These are phyloP conservation scores for Bruguiera hainesii DNA, from an alignment of 441 rosid genomes.

Conservation along the genomic window DNA sequence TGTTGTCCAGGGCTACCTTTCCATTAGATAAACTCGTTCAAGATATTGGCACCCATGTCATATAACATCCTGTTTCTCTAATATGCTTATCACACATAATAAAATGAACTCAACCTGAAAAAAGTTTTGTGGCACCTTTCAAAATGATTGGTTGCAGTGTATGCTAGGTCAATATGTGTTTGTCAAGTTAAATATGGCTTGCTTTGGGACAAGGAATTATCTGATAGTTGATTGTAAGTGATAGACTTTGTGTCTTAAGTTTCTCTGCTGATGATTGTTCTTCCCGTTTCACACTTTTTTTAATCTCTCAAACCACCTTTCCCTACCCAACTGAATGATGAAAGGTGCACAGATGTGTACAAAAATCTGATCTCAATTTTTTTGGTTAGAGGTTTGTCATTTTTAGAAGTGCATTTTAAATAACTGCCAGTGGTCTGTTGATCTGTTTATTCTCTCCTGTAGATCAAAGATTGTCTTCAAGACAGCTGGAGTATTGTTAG, in stretches of 20 bases:
- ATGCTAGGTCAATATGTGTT: background rate
- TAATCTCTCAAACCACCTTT: too few relatives aligned
- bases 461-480: constrained; percentile 88
- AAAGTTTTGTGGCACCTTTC: too few relatives aligned
- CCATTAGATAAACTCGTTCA: too few relatives aligned
- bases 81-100: too few relatives aligned
- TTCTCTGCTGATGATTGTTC: background rate
- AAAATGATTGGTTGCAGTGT: too few relatives aligned
- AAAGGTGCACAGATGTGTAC: background rate
- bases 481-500: constrained; percentile 95
- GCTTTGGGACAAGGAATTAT: background rate
- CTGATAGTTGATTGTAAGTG: background rate
- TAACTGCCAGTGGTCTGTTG: background rate
- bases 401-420: background rate
- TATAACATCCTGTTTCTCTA: too few relatives aligned
- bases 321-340: background rate
- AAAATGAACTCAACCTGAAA: too few relatives aligned
- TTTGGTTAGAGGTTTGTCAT: background rate
- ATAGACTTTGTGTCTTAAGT: background rate
- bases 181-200: background rate
- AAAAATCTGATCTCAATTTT: background rate
- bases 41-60: too few relatives aligned
- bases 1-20: too few relatives aligned
- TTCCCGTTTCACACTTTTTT: background rate
- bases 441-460: constrained; percentile 24